Percentiles rank a stretch among this genome's conserved stretches.
Conservation (phyloP, 1,284 basidiomycete species). For the Volvariella volvacea region DNA sequence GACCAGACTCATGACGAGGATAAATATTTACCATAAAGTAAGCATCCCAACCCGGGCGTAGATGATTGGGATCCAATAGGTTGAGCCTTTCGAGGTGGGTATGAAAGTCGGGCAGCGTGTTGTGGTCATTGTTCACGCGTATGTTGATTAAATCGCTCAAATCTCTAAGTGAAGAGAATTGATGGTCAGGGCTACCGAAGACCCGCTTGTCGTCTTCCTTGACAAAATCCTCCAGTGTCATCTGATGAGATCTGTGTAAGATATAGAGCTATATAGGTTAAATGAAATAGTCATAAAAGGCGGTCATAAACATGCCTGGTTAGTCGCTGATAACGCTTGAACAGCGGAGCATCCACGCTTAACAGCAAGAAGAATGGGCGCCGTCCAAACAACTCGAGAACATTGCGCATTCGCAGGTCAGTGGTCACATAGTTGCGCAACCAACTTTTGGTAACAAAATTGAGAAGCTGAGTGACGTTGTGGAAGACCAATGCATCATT, state of each 20-base stretch:
- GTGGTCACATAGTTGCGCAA: constrained; percentile 74
- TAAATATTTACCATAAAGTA: constrained; percentile 81
- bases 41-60: constrained; percentile 87
- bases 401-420: constrained; percentile 55
- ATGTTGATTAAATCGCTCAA: constrained; percentile 53
- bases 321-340: constrained; percentile 49
- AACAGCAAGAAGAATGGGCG: constrained; percentile 90
- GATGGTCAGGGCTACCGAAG: constrained; percentile 30
- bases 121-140: constrained; percentile 68
- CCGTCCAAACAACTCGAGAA: constrained; percentile 70
- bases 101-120: constrained; percentile 48
- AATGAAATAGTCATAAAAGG: constrained; percentile 3
- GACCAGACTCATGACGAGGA: constrained; percentile 11
- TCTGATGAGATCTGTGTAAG: constrained; percentile 8
- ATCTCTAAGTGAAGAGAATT: constrained; percentile 30
- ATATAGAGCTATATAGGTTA: background rate
- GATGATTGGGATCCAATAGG: constrained; percentile 61
- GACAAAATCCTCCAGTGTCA: constrained; percentile 67
- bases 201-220: constrained; percentile 53
- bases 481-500: constrained; percentile 41
- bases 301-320: constrained; percentile 34
- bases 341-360: constrained; percentile 79
- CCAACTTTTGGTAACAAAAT: constrained; percentile 84
- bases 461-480: constrained; percentile 55
- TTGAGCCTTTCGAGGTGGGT: constrained; percentile 63